A percentile compares a stretch with the other conserved stretches of the same genome.
phyloP scores from a whole-genome alignment of 2,329 filamentous ascomycete species.

The Aspergillus chevalieri region DNA sequence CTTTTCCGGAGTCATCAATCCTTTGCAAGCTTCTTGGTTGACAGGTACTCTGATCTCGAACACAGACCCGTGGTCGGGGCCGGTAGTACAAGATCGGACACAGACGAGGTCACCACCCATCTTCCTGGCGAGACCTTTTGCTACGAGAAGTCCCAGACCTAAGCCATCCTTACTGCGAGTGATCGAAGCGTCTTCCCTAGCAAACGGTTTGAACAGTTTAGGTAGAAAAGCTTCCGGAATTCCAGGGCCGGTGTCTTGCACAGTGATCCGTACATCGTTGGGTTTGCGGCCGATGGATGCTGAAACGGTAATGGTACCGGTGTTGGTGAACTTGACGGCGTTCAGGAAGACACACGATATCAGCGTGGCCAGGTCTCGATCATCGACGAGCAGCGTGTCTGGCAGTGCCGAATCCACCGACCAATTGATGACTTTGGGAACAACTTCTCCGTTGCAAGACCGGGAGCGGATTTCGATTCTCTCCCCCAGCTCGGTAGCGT shows the following conservation, averaged over 20 bases:
- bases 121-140: conserved; percentile 63
- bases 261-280: conserved; percentile 54
- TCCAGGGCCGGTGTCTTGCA: conserved; percentile 62
- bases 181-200: conserved; percentile 61
- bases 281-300: conserved; percentile 47
- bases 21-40: conserved; percentile 42
- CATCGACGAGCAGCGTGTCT: conserved; percentile 48
- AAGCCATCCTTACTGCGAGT: conserved; percentile 63
- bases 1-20: conserved; percentile 46
- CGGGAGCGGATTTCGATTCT: conserved; percentile 40
- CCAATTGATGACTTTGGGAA: conserved; percentile 43
- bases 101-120: conserved; percentile 63
- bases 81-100: conserved; percentile 56
- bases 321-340: conserved; percentile 65
- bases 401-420: conserved; percentile 43
- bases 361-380: conserved; percentile 58
- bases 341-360: conserved; percentile 61
- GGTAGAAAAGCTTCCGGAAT: conserved; percentile 62
- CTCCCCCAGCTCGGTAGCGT: conserved; percentile 40
- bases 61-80: conserved; percentile 57
- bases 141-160: conserved; percentile 64
- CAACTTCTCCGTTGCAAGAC: conserved; percentile 40
- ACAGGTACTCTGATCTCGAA: conserved; percentile 64
- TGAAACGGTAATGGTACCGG: conserved; percentile 53
- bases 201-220: conserved; percentile 64